Conservation (phyloP, 1,284 basidiomycete species). For the Peniophora sp. region DNA sequence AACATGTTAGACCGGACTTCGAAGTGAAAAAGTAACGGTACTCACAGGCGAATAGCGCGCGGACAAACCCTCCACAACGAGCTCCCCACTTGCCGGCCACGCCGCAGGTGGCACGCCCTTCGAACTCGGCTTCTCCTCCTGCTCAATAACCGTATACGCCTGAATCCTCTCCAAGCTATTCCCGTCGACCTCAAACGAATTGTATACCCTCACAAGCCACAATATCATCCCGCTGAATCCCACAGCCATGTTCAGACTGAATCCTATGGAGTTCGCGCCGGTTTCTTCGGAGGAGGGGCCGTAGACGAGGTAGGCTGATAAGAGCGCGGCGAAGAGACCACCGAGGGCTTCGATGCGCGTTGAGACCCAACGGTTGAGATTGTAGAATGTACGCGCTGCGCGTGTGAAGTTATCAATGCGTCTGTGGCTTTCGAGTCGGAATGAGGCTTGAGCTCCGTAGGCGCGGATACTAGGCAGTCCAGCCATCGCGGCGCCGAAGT, state of each 20-base stretch:
- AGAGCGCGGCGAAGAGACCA: slow-evolving; percentile 39
- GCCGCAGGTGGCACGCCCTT: slow-evolving; percentile 62
- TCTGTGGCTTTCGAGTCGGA: slow-evolving; percentile 34
- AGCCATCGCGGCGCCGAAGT: slow-evolving; percentile 60
- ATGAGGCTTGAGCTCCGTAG: slow-evolving; percentile 41
- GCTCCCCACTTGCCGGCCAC: slow-evolving; percentile 69
- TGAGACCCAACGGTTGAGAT: slow-evolving; percentile 53
- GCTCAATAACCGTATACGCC: slow-evolving; percentile 64
- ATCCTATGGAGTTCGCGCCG: slow-evolving; percentile 37
- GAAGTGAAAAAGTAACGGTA: no score
- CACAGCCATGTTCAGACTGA: slow-evolving; percentile 46
- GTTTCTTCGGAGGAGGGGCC: slow-evolving; percentile 25
- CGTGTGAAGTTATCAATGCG: slow-evolving; percentile 43
- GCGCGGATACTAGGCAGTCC: slow-evolving; percentile 67
- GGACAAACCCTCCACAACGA: slow-evolving; percentile 55
- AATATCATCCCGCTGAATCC: slow-evolving; percentile 49
- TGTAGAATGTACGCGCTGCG: slow-evolving; percentile 40
- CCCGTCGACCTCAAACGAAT: slow-evolving; percentile 55
- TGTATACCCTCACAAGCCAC: slow-evolving; percentile 42
- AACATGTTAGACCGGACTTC: no score
- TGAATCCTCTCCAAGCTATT: slow-evolving; percentile 68
- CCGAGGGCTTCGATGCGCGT: slow-evolving; percentile 45
- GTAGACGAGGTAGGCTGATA: slow-evolving; percentile 51
- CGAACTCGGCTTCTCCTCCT: slow-evolving; percentile 48
- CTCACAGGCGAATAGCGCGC: slow-evolving; percentile 39